Percentiles rank a stretch among this genome's conserved stretches.
These are phyloP conservation scores for Colletotrichum tofieldiae DNA, from an alignment of 2,329 filamentous ascomycete species.

Conservation along the genomic window DNA sequence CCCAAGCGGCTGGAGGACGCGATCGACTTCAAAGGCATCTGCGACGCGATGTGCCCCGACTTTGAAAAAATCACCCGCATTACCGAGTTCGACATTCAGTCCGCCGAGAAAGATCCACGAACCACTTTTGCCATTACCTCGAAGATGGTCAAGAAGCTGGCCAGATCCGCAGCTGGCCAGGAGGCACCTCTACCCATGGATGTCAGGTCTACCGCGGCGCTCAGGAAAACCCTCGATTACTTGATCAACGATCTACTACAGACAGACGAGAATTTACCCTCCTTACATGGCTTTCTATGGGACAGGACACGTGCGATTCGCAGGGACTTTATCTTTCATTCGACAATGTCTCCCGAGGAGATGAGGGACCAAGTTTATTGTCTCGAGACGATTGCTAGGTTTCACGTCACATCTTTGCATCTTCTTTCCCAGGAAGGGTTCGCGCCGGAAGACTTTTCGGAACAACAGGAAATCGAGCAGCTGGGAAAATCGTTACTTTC, in stretches of 20 bases:
- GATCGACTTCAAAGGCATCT: constrained; percentile 78
- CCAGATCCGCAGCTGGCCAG: constrained; percentile 78
- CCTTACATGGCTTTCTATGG: constrained; percentile 76
- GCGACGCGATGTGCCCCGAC: constrained; percentile 79
- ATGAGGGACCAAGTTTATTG: constrained; percentile 74
- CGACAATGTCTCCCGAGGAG: constrained; percentile 70
- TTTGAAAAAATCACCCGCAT: constrained; percentile 77
- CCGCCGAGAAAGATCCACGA: constrained; percentile 66
- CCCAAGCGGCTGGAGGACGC: constrained; percentile 75
- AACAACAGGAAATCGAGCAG: constrained; percentile 79
- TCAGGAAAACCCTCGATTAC: constrained; percentile 75
- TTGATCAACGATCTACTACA: constrained; percentile 73
- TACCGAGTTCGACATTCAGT: constrained; percentile 71
- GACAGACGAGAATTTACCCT: constrained; percentile 68
- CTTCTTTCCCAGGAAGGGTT: constrained; percentile 72
- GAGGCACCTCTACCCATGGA: constrained; percentile 79
- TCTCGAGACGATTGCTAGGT: constrained; percentile 76
- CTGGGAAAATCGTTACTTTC: constrained; percentile 77
- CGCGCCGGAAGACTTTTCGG: constrained; percentile 73
- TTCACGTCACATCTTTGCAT: constrained; percentile 77
- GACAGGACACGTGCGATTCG: constrained; percentile 78
- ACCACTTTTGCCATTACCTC: constrained; percentile 63
- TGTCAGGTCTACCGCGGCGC: constrained; percentile 72
- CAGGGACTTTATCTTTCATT: constrained; percentile 79
- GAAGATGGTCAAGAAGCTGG: constrained; percentile 78